phyloP scores from a whole-genome alignment of 345 rosid genomes.

The Balakata baccata region DNA sequence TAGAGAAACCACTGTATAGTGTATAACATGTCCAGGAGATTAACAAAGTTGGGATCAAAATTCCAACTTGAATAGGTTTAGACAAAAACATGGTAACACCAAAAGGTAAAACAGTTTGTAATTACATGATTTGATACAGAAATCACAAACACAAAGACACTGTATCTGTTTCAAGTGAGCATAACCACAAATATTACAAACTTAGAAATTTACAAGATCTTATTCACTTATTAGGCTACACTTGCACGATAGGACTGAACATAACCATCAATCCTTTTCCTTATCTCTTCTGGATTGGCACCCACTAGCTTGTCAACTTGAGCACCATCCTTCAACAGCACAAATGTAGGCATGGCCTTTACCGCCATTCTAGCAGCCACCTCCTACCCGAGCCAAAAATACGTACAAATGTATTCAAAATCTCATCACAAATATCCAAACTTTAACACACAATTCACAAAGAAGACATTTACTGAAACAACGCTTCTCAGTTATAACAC shows the following conservation, averaged over 20 bases:
- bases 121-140: neutral
- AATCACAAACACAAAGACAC: conserved; percentile 4
- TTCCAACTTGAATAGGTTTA: too few species aligned
- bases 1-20: too few species aligned
- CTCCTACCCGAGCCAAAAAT: conserved; percentile 45
- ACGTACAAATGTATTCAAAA: too few species aligned
- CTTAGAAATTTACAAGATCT: neutral
- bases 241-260: conserved; percentile 46
- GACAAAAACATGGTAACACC: neutral
- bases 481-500: too few species aligned
- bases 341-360: conserved; percentile 95
- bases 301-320: conserved; percentile 73
- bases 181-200: conserved; percentile 18
- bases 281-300: conserved; percentile 84
- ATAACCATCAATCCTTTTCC: conserved; percentile 65
- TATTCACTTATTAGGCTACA: conserved; percentile 22
- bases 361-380: conserved; percentile 63
- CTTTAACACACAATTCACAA: neutral
- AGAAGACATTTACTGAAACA: too few species aligned
- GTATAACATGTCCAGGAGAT: too few species aligned
- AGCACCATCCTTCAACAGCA: conserved; percentile 63
- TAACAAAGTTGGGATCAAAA: too few species aligned
- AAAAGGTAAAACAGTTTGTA: neutral
- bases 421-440: too few species aligned
- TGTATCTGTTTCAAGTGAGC: neutral